Conservation (phyloP, 148 eudicot genomes). For the Persicaria maculosa region DNA sequence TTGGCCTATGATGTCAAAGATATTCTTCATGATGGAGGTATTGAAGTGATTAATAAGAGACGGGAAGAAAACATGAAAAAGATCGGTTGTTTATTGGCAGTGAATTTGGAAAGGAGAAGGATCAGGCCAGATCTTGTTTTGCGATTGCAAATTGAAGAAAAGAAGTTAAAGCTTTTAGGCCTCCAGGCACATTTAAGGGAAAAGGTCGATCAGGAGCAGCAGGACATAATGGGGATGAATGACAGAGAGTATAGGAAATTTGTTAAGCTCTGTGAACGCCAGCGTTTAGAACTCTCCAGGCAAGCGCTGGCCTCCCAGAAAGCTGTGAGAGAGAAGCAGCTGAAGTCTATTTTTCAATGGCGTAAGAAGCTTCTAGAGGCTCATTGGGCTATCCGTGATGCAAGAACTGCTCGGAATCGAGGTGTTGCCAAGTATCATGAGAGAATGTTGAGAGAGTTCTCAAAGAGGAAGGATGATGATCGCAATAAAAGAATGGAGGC, state of each 20-base stretch:
- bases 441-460: constrained; percentile 91
- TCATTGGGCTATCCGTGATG: constrained; percentile 97
- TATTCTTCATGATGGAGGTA: constrained; percentile 65
- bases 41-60: constrained; percentile 56
- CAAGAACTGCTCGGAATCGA: constrained; percentile 91
- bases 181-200: constrained; percentile 81
- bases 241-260: constrained; percentile 94
- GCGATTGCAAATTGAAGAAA: constrained; percentile 86
- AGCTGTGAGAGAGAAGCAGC: constrained; percentile 89
- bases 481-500: constrained; percentile 96
- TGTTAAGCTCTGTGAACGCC: constrained; percentile 89
- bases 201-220: constrained; percentile 90
- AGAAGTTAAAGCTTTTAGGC: constrained; percentile 70
- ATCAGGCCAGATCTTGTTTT: constrained; percentile 89
- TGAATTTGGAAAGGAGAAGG: constrained; percentile 86
- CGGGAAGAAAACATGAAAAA: constrained; percentile 70
- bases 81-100: constrained; percentile 66
- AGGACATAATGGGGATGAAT: constrained; percentile 93
- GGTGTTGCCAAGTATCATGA: constrained; percentile 98
- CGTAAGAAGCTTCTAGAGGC: constrained; percentile 97
- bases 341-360: constrained; percentile 87
- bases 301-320: constrained; percentile 87
- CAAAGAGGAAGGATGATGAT: constrained; percentile 88
- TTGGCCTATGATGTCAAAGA: constrained; percentile 85
- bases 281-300: constrained; percentile 76